Conservation (phyloP, 768 basidiomycete species). For the Rhodotorula toruloides region DNA sequence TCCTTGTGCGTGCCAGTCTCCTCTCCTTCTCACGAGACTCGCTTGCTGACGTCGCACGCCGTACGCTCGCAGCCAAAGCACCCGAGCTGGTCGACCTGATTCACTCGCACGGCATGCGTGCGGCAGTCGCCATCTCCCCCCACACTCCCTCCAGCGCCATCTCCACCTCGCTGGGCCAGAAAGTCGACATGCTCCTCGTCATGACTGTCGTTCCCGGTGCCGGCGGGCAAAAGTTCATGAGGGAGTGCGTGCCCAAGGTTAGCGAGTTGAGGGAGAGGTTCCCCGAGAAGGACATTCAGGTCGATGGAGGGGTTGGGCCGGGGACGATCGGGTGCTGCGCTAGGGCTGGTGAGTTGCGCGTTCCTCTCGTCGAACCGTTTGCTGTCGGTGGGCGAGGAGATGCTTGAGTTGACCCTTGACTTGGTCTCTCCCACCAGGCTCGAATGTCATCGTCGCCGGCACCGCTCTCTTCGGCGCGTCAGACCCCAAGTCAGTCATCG, state of each 20-base stretch:
- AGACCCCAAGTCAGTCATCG: conserved; percentile 73
- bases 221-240: conserved; percentile 94
- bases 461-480: conserved; percentile 84
- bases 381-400: neutral
- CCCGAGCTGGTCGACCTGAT: conserved; percentile 72
- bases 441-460: conserved; percentile 96
- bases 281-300: conserved; percentile 92
- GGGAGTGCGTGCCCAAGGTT: conserved; percentile 87
- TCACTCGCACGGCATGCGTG: conserved; percentile 78
- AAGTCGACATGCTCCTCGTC: conserved; percentile 90
- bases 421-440: conserved; percentile 55
- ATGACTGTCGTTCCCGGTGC: conserved; percentile 95
- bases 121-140: conserved; percentile 93
- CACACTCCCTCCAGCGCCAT: conserved; percentile 84
- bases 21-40: neutral
- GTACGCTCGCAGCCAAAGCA: conserved; percentile 57
- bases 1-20: conserved; percentile 52
- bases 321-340: conserved; percentile 83
- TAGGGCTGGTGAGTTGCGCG: conserved; percentile 61
- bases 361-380: neutral
- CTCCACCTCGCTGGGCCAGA: conserved; percentile 72
- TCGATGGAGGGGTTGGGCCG: conserved; percentile 94
- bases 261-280: conserved; percentile 81
- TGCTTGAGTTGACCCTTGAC: neutral
- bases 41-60: neutral